Evolutionary conservation across 129 eudicot species (phyloP).

Genomic region (Arctium lappa): DNA sequence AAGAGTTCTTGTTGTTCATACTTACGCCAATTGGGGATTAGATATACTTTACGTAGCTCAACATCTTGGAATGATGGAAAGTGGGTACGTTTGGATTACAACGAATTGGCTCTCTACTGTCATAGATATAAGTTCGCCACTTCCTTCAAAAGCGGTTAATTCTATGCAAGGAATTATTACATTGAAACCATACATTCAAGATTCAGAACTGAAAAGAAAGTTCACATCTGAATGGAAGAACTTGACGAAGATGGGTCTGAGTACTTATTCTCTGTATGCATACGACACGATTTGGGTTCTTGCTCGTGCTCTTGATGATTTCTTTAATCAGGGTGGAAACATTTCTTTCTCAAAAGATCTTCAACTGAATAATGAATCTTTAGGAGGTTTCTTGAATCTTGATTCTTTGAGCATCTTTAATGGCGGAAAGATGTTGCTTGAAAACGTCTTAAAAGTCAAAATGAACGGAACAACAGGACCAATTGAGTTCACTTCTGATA

Average conservation of each 20-base stretch:
- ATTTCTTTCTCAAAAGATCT: conserved; percentile 51
- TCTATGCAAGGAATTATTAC: conserved; percentile 61
- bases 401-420: conserved; percentile 59
- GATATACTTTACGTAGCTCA: conserved; percentile 45
- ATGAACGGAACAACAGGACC: conserved; percentile 71
- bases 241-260: conserved; percentile 49
- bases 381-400: conserved; percentile 33
- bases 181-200: conserved; percentile 43
- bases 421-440: conserved; percentile 52
- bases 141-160: conserved; percentile 20
- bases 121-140: conserved; percentile 43
- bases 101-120: conserved; percentile 70
- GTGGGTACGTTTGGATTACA: conserved; percentile 73
- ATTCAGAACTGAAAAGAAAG: conserved; percentile 43
- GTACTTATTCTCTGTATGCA: conserved; percentile 53
- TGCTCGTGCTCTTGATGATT: conserved; percentile 60
- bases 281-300: conserved; percentile 78
- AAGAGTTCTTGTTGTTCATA: conserved; percentile 53
- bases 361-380: conserved; percentile 11
- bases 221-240: conserved; percentile 52
- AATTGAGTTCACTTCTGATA: conserved; percentile 46
- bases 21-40: conserved; percentile 43
- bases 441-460: conserved; percentile 44
- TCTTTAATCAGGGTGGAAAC: conserved; percentile 48
- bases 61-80: conserved; percentile 54